Conservation (phyloP, 108 stramenopile species). For the Skeletonema menzelii region DNA sequence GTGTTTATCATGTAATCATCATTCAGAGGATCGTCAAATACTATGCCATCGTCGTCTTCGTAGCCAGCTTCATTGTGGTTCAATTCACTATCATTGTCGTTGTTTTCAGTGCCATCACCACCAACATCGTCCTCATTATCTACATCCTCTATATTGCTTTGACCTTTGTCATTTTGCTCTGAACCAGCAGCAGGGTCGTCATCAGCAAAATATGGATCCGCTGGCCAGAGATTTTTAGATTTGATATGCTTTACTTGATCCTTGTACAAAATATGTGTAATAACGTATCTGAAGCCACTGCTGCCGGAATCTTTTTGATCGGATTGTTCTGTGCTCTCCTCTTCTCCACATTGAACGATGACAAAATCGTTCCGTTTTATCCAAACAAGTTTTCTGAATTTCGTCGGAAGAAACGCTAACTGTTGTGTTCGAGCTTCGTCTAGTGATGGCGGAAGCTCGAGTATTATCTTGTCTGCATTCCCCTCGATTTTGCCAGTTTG, state of each 20-base stretch:
- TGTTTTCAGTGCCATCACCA: slow-evolving; percentile 48
- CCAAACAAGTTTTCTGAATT: slow-evolving; percentile 96
- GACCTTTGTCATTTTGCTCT: slow-evolving; percentile 2
- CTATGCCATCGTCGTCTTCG: slow-evolving; percentile 30
- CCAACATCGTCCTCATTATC: slow-evolving; percentile 9
- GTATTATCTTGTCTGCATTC: slow-evolving; percentile 10
- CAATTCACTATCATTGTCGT: slow-evolving; percentile 30
- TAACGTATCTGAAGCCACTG: slow-evolving; percentile 65
- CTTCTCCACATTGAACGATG: slow-evolving; percentile 72
- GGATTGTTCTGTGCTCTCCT: slow-evolving; percentile 18
- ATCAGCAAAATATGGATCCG: slow-evolving; percentile 50
- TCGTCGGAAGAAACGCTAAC: slow-evolving; percentile 92
- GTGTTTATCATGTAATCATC: slow-evolving; percentile 69
- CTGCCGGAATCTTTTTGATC: slow-evolving; percentile 19
- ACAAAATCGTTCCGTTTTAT: slow-evolving; percentile 95
- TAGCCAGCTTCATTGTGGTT: slow-evolving; percentile 40
- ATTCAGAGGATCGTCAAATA: slow-evolving; percentile 52
- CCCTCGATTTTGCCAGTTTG: not conserved
- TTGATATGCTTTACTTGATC: slow-evolving; percentile 95
- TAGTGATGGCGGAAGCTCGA: not conserved
- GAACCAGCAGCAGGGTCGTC: slow-evolving; percentile 8
- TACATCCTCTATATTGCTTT: not conserved
- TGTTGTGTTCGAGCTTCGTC: slow-evolving; percentile 29
- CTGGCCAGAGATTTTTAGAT: slow-evolving; percentile 86
- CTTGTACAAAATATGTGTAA: slow-evolving; percentile 91